phyloP scores from a whole-genome alignment of 2,329 filamentous ascomycete species.

The Metarhizium rileyi region DNA sequence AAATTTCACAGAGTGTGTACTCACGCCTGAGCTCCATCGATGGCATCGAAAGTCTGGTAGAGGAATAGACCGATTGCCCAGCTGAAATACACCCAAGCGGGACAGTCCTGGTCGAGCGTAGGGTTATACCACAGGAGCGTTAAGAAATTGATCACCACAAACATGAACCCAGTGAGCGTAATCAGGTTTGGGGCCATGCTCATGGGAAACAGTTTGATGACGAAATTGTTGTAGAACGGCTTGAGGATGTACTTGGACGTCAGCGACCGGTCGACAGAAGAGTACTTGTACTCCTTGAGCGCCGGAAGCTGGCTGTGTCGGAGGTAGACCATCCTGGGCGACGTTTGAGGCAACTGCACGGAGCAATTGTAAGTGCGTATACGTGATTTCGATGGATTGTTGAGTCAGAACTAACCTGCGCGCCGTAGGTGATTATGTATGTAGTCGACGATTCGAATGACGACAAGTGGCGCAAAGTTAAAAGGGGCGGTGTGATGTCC shows the following conservation, averaged over 20 bases:
- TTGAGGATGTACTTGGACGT: constrained; percentile 90
- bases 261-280: constrained; percentile 79
- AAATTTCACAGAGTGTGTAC: constrained; percentile 28
- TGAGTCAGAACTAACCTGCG: not conserved
- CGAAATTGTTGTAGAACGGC: constrained; percentile 92
- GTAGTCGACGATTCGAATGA: not conserved
- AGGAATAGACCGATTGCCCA: constrained; percentile 87
- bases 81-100: constrained; percentile 86
- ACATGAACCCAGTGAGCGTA: constrained; percentile 81
- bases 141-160: constrained; percentile 80
- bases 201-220: constrained; percentile 92
- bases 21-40: constrained; percentile 88
- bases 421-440: not conserved
- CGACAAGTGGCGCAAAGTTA: not conserved
- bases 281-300: constrained; percentile 93
- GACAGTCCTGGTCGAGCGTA: constrained; percentile 87
- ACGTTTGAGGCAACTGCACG: not conserved
- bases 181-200: constrained; percentile 87
- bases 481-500: not conserved
- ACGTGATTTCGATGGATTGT: not conserved
- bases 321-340: constrained; percentile 73
- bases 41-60: constrained; percentile 97
- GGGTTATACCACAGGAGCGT: constrained; percentile 95
- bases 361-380: not conserved
- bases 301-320: constrained; percentile 81